Base-by-base conservation (phyloP, 257 asterid species). In the Rhazya stricta region DNA sequence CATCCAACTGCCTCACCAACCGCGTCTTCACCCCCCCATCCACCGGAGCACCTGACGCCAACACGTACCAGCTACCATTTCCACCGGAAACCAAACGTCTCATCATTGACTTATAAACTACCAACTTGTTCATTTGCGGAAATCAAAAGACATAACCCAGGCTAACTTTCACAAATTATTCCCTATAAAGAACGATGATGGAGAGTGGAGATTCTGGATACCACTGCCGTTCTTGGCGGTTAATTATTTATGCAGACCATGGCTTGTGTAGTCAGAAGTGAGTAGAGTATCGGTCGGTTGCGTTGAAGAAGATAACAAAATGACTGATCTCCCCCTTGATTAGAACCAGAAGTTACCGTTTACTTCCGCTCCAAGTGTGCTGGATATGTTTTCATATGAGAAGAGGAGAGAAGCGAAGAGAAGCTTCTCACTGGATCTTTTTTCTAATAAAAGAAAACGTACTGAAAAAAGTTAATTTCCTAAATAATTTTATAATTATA, bases 71-170 rank as follows among this genome's bases (percentile, higher is more conserved):
- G 75, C 80, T 63, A 27, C 60, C 61, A 71, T 75, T 76, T 41
- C 86, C 83, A 67, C 85, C 88, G 79, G 82, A 8, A 75, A 82
- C 23, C 76, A 83, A 81, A 67, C 97, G 89, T 82, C 79, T 84
- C 85, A 82, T 73, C 82, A 73, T 78, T 39, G 83, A 77, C 76
- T 84, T 82, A 1, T n/a, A n/a, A n/a, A 81, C 82, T 68, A 84
- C 45, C 62, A 85, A 75, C 71, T 73, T 79, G 57, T 85, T 88
- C 97, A 93, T 93, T 68, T 84, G 77, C 62, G 81, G 51, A 69
- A 68, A 32, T n/a, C 50, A 73, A 45, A 54, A 19, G 23, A 42
- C 39, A 46, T 50, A 19, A 25, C 11, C 18, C 8, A 0, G 30
- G 19, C 3, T 45, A 5, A 13, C 11, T 34, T 12, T 30, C 11